Evolutionary conservation across 2,329 filamentous ascomycete species (phyloP).

Genomic region (Triangularia setosa): DNA sequence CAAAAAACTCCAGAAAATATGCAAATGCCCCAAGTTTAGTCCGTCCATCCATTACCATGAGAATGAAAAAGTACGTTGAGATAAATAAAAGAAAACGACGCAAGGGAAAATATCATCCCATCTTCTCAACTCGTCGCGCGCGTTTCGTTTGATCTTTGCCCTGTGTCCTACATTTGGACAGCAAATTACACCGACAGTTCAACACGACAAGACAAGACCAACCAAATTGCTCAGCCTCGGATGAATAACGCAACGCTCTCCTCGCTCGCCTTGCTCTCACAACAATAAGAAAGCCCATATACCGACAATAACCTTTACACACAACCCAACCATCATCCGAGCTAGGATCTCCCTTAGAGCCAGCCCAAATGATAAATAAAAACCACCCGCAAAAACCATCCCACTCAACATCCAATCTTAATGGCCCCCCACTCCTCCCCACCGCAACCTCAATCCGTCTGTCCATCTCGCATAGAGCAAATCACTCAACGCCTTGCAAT

Average conservation of each 20-base stretch:
- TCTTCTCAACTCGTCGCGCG: neutral
- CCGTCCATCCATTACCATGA: neutral
- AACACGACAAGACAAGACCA: neutral
- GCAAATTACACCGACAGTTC: neutral
- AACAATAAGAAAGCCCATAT: neutral
- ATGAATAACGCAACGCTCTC: neutral
- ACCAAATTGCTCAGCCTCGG: neutral
- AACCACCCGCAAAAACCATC: neutral
- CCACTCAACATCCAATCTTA: slow-evolving; percentile 13
- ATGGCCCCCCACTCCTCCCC: slow-evolving; percentile 45
- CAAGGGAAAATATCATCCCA: neutral
- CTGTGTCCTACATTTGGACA: neutral
- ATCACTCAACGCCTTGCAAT: slow-evolving; percentile 82
- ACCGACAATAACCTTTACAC: neutral
- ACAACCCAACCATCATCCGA: neutral
- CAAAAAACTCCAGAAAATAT: neutral
- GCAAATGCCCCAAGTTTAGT: neutral
- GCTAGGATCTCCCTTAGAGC: neutral
- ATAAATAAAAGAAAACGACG: neutral
- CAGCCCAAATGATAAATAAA: neutral
- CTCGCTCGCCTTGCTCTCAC: neutral
- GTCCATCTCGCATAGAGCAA: slow-evolving; percentile 89
- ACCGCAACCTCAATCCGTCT: slow-evolving; percentile 71
- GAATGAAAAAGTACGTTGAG: neutral
- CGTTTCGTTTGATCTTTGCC: neutral